These are phyloP conservation scores for Geotrichum cucujoidarum DNA, from an alignment of 1,139 yeast species.

Conservation along the genomic window DNA sequence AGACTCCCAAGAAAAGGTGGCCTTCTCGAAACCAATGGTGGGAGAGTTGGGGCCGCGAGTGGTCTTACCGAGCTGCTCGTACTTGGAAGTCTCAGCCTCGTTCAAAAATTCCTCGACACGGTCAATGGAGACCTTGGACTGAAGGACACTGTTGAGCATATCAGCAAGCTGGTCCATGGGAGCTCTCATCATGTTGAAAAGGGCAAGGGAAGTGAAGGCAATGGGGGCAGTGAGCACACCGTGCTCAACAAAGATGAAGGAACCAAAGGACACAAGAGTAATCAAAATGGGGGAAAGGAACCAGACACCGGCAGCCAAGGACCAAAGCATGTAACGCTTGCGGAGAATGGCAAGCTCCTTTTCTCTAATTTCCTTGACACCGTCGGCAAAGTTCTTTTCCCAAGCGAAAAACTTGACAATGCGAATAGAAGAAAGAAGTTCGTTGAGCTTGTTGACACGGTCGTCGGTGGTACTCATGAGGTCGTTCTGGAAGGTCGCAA, in stretches of 20 bases:
- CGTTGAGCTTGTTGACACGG: conserved; percentile 88
- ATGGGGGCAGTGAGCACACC: conserved; percentile 76
- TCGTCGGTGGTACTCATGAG: conserved; percentile 80
- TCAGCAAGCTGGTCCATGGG: conserved; percentile 89
- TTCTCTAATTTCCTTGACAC: conserved; percentile 65
- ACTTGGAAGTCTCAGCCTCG: conserved; percentile 78
- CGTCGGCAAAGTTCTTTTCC: conserved; percentile 79
- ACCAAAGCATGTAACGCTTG: conserved; percentile 64
- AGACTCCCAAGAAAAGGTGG: conserved; percentile 75
- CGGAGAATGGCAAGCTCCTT: conserved; percentile 61
- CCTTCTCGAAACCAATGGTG: conserved; percentile 73
- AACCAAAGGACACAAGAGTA: conserved; percentile 73
- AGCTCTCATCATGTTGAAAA: conserved; percentile 74
- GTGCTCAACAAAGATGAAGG: conserved; percentile 67
- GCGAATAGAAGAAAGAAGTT: conserved; percentile 87
- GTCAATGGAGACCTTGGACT: conserved; percentile 82
- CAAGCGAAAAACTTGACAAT: conserved; percentile 94
- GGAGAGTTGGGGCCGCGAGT: conserved; percentile 58
- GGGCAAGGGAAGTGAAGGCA: conserved; percentile 85
- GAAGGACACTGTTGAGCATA: conserved; percentile 78
- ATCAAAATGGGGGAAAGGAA: conserved; percentile 76
- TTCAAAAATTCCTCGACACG: conserved; percentile 76
- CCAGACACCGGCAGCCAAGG: conserved; percentile 63
- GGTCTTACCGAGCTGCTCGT: conserved; percentile 58
- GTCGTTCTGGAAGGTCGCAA: conserved; percentile 64